These are phyloP conservation scores for Talaromyces sp. DNA, from an alignment of 2,329 filamentous ascomycete genomes.

Conservation along the genomic window DNA sequence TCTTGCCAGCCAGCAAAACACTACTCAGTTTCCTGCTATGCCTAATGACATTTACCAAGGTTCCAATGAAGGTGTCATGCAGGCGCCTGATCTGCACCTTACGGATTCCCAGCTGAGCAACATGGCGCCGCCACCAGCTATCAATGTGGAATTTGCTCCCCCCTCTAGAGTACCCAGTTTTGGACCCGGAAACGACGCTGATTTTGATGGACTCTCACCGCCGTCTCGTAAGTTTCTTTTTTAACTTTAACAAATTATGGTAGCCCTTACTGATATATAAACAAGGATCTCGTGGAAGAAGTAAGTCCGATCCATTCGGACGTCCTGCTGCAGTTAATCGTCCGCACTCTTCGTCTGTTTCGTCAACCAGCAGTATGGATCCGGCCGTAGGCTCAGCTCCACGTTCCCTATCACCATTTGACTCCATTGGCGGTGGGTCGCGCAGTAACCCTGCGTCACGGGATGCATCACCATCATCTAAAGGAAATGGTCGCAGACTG, in stretches of 20 bases:
- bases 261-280: not conserved
- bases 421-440: slow-evolving; percentile 15
- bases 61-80: slow-evolving; percentile 40
- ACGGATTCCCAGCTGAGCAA: slow-evolving; percentile 63
- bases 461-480: slow-evolving; percentile 41
- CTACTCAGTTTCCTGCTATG: slow-evolving; percentile 46
- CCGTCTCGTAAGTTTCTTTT: slow-evolving; percentile 50
- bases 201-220: slow-evolving; percentile 77
- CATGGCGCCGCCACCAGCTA: slow-evolving; percentile 91
- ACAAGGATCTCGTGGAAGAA: slow-evolving; percentile 53
- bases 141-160: slow-evolving; percentile 89
- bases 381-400: slow-evolving; percentile 27
- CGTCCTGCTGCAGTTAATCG: slow-evolving; percentile 20
- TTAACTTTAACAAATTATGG: not conserved
- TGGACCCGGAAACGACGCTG: slow-evolving; percentile 60
- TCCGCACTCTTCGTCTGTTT: slow-evolving; percentile 35
- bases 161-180: slow-evolving; percentile 63
- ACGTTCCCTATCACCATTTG: slow-evolving; percentile 43
- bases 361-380: slow-evolving; percentile 28
- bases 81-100: slow-evolving; percentile 42
- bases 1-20: slow-evolving; percentile 43
- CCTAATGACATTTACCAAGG: slow-evolving; percentile 47
- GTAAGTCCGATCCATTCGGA: slow-evolving; percentile 58
- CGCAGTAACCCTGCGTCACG: slow-evolving; percentile 39
- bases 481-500: slow-evolving; percentile 35